phyloP scores from a whole-genome alignment of 1,284 basidiomycete genomes.

The Violaceomyces palustris region DNA sequence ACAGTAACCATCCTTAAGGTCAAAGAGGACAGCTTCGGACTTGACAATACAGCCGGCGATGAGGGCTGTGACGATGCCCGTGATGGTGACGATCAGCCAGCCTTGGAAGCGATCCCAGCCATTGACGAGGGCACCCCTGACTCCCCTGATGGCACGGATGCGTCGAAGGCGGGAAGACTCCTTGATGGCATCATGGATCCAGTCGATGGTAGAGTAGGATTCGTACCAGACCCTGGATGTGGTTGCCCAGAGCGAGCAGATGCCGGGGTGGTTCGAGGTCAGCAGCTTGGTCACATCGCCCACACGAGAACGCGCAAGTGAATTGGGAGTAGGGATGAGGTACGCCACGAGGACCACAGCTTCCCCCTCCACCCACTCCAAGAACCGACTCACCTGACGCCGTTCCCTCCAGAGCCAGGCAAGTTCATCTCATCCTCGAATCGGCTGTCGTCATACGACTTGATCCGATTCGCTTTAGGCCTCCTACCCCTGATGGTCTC shows the following conservation, averaged over 20 bases:
- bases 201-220: slow-evolving; percentile 50
- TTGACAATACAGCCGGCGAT: slow-evolving; percentile 82
- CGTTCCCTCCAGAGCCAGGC: slow-evolving; percentile 11
- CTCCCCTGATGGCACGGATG: slow-evolving; percentile 43
- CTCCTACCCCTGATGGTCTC: no score
- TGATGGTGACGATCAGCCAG: slow-evolving; percentile 83
- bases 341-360: no score
- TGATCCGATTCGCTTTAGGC: no score
- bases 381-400: no score
- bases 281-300: no score
- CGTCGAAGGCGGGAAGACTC: slow-evolving; percentile 50
- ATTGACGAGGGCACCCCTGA: slow-evolving; percentile 68
- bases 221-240: slow-evolving; percentile 44
- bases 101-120: slow-evolving; percentile 69
- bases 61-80: slow-evolving; percentile 46
- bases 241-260: slow-evolving; percentile 17
- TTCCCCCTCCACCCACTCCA: no score
- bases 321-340: no score
- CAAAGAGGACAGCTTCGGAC: slow-evolving; percentile 85
- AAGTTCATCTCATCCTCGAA: slow-evolving; percentile 27
- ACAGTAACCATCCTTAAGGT: slow-evolving; percentile 88
- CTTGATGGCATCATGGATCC: slow-evolving; percentile 55
- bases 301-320: no score
- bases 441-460: slow-evolving; percentile 30
- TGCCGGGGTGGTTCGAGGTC: no score